Evolutionary conservation across 1,139 yeast species (phyloP).

Genomic region (Hemisphaericaspora xylanilytica): DNA sequence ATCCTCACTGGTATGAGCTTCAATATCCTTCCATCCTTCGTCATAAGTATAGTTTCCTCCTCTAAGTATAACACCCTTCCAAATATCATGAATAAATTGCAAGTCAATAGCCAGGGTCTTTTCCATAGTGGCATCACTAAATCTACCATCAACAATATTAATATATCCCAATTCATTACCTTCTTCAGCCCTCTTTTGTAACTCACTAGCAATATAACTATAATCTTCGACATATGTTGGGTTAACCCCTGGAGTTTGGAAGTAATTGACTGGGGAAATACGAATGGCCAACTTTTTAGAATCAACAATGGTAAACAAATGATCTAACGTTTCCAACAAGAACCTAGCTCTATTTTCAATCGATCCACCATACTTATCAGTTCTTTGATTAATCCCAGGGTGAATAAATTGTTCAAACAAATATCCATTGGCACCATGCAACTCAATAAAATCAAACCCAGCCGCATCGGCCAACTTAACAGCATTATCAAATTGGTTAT

Average conservation of each 20-base stretch:
- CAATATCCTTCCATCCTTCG: conserved; percentile 18
- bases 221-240: conserved; percentile 31
- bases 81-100: conserved; percentile 35
- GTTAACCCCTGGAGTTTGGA: conserved; percentile 38
- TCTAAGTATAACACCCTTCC: conserved; percentile 49
- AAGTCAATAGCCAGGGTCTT: conserved; percentile 13
- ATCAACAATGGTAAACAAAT: conserved; percentile 41
- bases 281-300: conserved; percentile 48
- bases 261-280: conserved; percentile 55
- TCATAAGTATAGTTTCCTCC: conserved; percentile 43
- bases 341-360: conserved; percentile 65
- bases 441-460: conserved; percentile 71
- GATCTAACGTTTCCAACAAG: conserved; percentile 55
- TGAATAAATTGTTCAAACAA: conserved; percentile 58
- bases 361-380: conserved; percentile 54
- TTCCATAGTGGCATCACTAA: conserved; percentile 8
- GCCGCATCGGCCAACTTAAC: conserved; percentile 51
- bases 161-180: conserved; percentile 48
- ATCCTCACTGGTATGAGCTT: conserved; percentile 26
- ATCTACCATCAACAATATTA: conserved; percentile 49
- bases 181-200: conserved; percentile 38
- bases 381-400: conserved; percentile 48
- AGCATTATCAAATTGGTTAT: conserved; percentile 37
- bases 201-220: conserved; percentile 33
- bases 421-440: conserved; percentile 71